Conservation (phyloP, 2,329 filamentous ascomycete genomes). For the Clonostachys rosea region DNA sequence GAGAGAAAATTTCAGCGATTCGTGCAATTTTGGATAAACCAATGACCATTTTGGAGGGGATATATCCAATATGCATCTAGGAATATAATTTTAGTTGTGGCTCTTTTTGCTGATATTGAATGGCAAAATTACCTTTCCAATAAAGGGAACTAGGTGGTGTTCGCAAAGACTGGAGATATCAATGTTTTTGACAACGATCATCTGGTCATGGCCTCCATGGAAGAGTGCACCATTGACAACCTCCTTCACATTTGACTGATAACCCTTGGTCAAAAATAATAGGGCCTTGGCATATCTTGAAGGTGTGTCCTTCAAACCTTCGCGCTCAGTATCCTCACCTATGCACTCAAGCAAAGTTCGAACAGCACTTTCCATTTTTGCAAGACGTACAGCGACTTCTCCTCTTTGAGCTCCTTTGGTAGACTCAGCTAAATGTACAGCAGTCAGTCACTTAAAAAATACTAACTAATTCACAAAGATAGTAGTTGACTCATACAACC, state of each 20-base stretch:
- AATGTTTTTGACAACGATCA: slow-evolving; percentile 97
- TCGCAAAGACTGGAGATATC: slow-evolving; percentile 93
- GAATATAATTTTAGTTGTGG: slow-evolving; percentile 22
- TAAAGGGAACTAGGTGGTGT: slow-evolving; percentile 95
- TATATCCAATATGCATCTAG: slow-evolving; percentile 96
- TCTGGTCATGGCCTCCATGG: slow-evolving; percentile 91
- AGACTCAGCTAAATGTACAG: too few relatives aligned
- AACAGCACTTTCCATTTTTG: slow-evolving; percentile 37
- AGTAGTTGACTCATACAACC: neutral
- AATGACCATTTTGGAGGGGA: slow-evolving; percentile 84
- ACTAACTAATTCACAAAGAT: neutral
- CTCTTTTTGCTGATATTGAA: neutral
- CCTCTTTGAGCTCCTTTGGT: too few relatives aligned
- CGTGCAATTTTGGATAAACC: slow-evolving; percentile 93
- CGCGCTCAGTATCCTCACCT: slow-evolving; percentile 61
- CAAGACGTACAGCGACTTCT: neutral
- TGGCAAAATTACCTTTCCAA: slow-evolving; percentile 65
- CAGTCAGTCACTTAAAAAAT: neutral
- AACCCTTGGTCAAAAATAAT: slow-evolving; percentile 93
- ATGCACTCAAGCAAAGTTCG: slow-evolving; percentile 64
- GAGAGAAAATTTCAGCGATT: slow-evolving; percentile 94
- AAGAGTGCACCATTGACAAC: slow-evolving; percentile 94
- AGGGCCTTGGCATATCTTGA: slow-evolving; percentile 91
- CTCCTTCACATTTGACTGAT: slow-evolving; percentile 87
- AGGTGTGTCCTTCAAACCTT: slow-evolving; percentile 64